Evolutionary conservation across 108 stramenopile genomes (phyloP).

Genomic region (Epithemia pelagica): DNA sequence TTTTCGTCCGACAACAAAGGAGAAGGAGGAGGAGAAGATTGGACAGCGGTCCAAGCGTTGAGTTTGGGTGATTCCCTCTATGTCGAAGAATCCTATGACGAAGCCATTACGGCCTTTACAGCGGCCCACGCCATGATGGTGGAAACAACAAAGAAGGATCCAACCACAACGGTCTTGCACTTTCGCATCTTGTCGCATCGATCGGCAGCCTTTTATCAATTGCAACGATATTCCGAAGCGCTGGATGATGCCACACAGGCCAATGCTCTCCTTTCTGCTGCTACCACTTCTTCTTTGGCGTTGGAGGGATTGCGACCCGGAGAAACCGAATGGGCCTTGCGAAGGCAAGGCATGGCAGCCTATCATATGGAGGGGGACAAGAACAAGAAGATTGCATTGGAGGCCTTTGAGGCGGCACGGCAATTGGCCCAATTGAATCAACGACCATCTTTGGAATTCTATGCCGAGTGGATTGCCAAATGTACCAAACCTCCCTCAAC

Average conservation of each 20-base stretch:
- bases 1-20: too few relatives aligned
- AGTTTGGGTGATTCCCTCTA: slow-evolving; percentile 46
- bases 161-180: slow-evolving; percentile 26
- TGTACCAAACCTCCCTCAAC: slow-evolving; percentile 17
- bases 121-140: slow-evolving; percentile 39
- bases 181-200: slow-evolving; percentile 57
- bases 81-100: slow-evolving; percentile 60
- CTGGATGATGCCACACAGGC: slow-evolving; percentile 64
- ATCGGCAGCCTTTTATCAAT: slow-evolving; percentile 53
- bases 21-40: not conserved
- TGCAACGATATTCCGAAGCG: slow-evolving; percentile 57
- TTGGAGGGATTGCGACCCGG: slow-evolving; percentile 17
- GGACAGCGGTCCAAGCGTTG: slow-evolving; percentile 10
- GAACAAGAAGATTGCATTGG: slow-evolving; percentile 24
- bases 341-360: slow-evolving; percentile 55
- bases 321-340: slow-evolving; percentile 38
- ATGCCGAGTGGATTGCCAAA: not conserved
- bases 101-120: slow-evolving; percentile 61
- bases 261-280: slow-evolving; percentile 25
- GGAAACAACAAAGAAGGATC: slow-evolving; percentile 5
- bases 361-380: not conserved
- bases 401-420: slow-evolving; percentile 21
- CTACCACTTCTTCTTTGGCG: not conserved
- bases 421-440: slow-evolving; percentile 27
- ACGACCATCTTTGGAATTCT: slow-evolving; percentile 4